Evolutionary conservation across 2,329 filamentous ascomycete species (phyloP), one percentile per base, ranked within the genome.

Genomic region (Phaeosphaeria sp.): DNA sequence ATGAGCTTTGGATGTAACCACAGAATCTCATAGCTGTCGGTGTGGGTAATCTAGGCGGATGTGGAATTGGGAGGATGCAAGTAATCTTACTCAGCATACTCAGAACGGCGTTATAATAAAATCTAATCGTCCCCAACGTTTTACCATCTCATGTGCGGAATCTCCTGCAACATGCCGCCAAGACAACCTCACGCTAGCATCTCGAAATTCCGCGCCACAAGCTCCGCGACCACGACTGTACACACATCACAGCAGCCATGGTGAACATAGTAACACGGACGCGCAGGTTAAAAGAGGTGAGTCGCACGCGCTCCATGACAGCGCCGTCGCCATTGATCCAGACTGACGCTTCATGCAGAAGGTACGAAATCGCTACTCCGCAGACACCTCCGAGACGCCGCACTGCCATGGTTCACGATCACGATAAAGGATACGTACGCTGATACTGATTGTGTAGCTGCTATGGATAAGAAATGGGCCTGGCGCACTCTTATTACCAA

Each of bases 401-500:
- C 44, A 41, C 30, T 20, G 22, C 47, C 15, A 36, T 18, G 3
- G 7, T 15, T 36, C 17, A 50, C 7, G 18, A 18, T 41, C 33
- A 18, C 13, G 6, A 1, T 9, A 3, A 20, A 1, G n/a, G 1
- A 17, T 1, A 30, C 18, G 17, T 23, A 20, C 23, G 43, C 63
- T 69, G 54, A 69, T 25, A 15, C 1, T 5, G 2, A 21, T 27
- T 1, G 5, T 4, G 51, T 60, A 95, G 90, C 82, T 96, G 51
- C 84, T 95, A 63, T 82, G 84, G 72, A 83, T 98, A 78, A 88
- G 90, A 74, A 83, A 90, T 75, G 95, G 94, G 58, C 89, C 91
- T 27, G 95, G 94, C 55, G 93, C 95, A 44, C 89, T 91, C 20
- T 82, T 92, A 65, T 83, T 99, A 22, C 92, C 94, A 0, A 83